These are phyloP conservation scores for Podospora pseudopauciseta DNA, from an alignment of 495 filamentous ascomycete species.

Conservation along the genomic window DNA sequence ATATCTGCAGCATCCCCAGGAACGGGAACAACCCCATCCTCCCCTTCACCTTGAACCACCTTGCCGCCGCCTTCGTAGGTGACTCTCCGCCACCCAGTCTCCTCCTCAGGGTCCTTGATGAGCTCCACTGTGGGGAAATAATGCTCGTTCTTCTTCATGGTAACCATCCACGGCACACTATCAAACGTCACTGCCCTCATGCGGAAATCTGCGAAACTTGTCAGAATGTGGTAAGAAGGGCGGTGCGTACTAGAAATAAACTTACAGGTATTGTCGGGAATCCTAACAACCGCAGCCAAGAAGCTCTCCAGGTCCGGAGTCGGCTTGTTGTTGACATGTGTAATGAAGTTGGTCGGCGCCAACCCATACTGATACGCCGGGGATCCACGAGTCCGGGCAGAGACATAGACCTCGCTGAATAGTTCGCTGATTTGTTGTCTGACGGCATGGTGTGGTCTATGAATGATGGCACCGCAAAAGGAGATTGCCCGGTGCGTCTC, in stretches of 20 bases:
- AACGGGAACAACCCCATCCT: slow-evolving; percentile 37
- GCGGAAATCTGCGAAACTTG: slow-evolving; percentile 67
- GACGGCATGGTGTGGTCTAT: slow-evolving; percentile 92
- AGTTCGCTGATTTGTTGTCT: slow-evolving; percentile 94
- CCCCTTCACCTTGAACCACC: slow-evolving; percentile 46
- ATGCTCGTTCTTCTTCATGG: slow-evolving; percentile 99
- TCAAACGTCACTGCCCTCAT: slow-evolving; percentile 94
- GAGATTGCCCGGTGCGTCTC: slow-evolving; percentile 88
- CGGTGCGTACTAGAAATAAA: neutral
- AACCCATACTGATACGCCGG: slow-evolving; percentile 91
- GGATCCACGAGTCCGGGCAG: slow-evolving; percentile 74
- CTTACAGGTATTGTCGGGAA: slow-evolving; percentile 88
- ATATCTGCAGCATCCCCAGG: slow-evolving; percentile 29
- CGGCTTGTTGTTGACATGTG: slow-evolving; percentile 82
- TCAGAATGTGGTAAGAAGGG: slow-evolving; percentile 12
- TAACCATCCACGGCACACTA: slow-evolving; percentile 94
- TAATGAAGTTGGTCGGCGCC: slow-evolving; percentile 95
- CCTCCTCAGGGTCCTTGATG: slow-evolving; percentile 62
- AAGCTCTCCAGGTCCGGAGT: slow-evolving; percentile 80
- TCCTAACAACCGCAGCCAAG: slow-evolving; percentile 71
- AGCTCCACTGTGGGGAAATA: slow-evolving; percentile 94
- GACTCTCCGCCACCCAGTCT: slow-evolving; percentile 66
- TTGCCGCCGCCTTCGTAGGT: slow-evolving; percentile 62
- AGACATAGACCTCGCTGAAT: slow-evolving; percentile 97
- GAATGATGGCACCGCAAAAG: slow-evolving; percentile 92